A percentile compares a stretch with the other conserved stretches of the same genome.
phyloP scores from a whole-genome alignment of 2,329 filamentous ascomycete species.

The Colletotrichum siamense region DNA sequence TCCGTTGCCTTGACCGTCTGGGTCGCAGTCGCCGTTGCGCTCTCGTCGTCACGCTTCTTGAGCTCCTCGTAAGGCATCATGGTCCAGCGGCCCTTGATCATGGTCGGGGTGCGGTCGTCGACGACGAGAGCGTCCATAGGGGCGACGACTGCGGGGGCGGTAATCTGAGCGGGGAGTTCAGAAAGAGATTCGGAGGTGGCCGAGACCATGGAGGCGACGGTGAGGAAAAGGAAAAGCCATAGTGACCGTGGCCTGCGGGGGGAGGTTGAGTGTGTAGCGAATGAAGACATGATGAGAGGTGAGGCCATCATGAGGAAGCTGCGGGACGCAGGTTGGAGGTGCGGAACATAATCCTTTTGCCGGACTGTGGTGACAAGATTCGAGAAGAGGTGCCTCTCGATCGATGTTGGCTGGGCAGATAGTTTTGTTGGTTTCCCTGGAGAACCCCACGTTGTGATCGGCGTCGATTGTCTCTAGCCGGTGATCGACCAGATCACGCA shows the following conservation, averaged over 20 bases:
- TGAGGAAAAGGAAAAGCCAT: constrained; percentile 33
- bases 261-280: neutral
- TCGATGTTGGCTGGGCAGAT: neutral
- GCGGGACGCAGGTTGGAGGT: constrained; percentile 23
- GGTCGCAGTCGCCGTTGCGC: constrained; percentile 6
- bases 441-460: constrained; percentile 18
- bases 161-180: constrained; percentile 9
- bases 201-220: constrained; percentile 24
- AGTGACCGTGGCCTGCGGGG: constrained; percentile 27
- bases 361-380: constrained; percentile 6
- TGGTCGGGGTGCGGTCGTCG: constrained; percentile 21
- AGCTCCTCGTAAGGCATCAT: constrained; percentile 24
- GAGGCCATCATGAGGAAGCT: constrained; percentile 31
- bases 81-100: constrained; percentile 25
- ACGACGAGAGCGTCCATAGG: constrained; percentile 13
- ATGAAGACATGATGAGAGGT: constrained; percentile 7
- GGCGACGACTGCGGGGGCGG: constrained; percentile 2
- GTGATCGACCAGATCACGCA: constrained; percentile 17
- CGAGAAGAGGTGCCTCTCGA: neutral
- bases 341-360: constrained; percentile 27
- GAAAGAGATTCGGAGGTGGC: neutral
- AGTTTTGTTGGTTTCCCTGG: neutral
- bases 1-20: neutral
- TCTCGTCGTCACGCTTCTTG: constrained; percentile 29
- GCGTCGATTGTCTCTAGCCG: constrained; percentile 7